phyloP scores from a whole-genome alignment of 768 basidiomycete species.

The Grammothele lineata region DNA sequence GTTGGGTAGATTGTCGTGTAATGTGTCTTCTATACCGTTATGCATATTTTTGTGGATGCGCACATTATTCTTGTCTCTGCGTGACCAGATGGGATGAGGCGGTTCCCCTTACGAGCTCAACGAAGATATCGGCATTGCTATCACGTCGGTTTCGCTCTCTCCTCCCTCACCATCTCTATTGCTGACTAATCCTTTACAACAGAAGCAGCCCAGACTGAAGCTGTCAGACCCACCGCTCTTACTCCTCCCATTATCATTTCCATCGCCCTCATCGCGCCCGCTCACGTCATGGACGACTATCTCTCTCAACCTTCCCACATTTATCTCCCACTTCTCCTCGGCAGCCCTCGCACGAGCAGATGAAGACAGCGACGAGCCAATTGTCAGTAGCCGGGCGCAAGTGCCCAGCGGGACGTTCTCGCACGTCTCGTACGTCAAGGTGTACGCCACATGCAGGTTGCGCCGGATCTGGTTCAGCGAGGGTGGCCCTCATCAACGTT shows the following conservation, averaged over 20 bases:
- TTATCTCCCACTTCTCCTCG: constrained; percentile 60
- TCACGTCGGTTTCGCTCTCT: too few species aligned
- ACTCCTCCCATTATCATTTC: constrained; percentile 69
- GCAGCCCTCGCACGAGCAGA: constrained; percentile 28
- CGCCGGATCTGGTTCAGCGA: constrained; percentile 75
- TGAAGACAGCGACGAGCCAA: constrained; percentile 20
- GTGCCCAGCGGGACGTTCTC: constrained; percentile 56
- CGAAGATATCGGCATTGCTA: too few species aligned
- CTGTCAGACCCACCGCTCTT: constrained; percentile 50
- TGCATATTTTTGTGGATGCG: not conserved
- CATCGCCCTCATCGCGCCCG: constrained; percentile 45
- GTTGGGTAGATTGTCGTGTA: too few species aligned
- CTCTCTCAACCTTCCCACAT: constrained; percentile 52
- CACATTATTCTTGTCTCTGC: not conserved
- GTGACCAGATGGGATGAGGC: not conserved
- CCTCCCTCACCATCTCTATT: too few species aligned
- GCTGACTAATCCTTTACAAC: constrained; percentile 10
- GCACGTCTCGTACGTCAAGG: constrained; percentile 66
- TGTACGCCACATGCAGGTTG: constrained; percentile 75
- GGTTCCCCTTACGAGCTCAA: too few species aligned
- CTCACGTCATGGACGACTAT: constrained; percentile 72
- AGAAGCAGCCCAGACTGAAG: constrained; percentile 56
- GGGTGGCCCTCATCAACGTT: constrained; percentile 42
- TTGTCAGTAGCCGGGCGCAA: constrained; percentile 18
- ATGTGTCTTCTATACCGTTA: too few species aligned